phyloP scores from a whole-genome alignment of 345 rosid species.

The Gossypium raimondii region DNA sequence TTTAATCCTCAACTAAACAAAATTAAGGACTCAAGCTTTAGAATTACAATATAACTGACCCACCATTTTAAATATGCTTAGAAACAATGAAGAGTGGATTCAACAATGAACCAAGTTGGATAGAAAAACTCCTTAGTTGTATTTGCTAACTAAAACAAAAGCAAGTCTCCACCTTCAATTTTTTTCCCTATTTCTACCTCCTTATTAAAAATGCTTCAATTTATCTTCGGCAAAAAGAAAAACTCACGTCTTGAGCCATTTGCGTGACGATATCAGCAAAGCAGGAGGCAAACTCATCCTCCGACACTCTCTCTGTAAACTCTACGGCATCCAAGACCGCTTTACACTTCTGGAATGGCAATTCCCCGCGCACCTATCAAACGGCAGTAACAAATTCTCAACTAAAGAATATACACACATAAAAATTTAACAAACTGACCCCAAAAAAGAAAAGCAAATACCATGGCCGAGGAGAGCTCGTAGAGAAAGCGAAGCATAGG shows the following conservation, averaged over 20 bases:
- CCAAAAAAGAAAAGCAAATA: slow-evolving; percentile 18
- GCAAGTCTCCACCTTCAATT: neutral
- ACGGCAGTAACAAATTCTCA: slow-evolving; percentile 15
- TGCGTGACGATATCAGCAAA: slow-evolving; percentile 84
- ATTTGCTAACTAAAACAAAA: neutral
- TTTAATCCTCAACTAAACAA: neutral
- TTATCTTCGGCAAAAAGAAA: neutral
- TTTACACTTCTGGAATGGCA: slow-evolving; percentile 83
- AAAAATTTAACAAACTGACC: neutral
- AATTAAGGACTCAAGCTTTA: neutral
- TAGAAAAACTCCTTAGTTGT: neutral
- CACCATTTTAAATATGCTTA: neutral
- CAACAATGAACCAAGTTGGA: neutral
- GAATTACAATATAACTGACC: neutral
- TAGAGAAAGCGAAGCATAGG: slow-evolving; percentile 84
- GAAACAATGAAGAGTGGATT: neutral
- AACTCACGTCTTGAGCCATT: slow-evolving; percentile 86
- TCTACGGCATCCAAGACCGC: slow-evolving; percentile 60
- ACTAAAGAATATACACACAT: no score
- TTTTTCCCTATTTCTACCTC: neutral
- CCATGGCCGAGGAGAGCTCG: slow-evolving; percentile 85
- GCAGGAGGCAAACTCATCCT: slow-evolving; percentile 54
- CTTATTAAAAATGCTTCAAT: neutral
- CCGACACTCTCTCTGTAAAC: slow-evolving; percentile 47
- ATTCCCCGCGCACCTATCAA: slow-evolving; percentile 80